phyloP scores from a whole-genome alignment of 495 filamentous ascomycete genomes.

The Penicillium macrosclerotiorum region DNA sequence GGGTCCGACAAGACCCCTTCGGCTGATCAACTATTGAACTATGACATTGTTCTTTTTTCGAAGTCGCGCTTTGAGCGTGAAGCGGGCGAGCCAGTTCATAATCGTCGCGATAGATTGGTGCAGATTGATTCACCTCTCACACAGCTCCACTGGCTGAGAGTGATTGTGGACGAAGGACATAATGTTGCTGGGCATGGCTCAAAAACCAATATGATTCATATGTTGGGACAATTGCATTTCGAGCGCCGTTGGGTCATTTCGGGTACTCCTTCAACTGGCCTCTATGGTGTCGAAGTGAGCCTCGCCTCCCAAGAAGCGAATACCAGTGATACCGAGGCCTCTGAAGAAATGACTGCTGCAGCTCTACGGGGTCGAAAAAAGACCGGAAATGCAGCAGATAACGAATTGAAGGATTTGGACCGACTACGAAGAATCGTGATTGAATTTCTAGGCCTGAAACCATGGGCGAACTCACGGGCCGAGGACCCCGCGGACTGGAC shows the following conservation, averaged over 20 bases:
- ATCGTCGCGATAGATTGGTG: conserved; percentile 30
- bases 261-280: conserved; percentile 80
- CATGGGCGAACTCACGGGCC: conserved; percentile 62
- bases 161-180: conserved; percentile 92
- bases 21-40: conserved; percentile 56
- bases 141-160: conserved; percentile 74
- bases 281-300: conserved; percentile 72
- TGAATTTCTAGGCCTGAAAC: conserved; percentile 70
- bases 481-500: conserved; percentile 64
- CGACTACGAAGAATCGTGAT: conserved; percentile 67
- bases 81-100: conserved; percentile 31
- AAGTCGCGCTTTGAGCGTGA: conserved; percentile 69
- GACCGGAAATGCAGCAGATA: conserved; percentile 36
- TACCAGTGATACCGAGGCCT: conserved; percentile 34
- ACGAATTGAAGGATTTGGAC: conserved; percentile 70
- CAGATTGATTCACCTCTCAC: conserved; percentile 59
- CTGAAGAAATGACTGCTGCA: conserved; percentile 27
- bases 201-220: conserved; percentile 62
- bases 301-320: conserved; percentile 49
- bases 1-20: conserved; percentile 56
- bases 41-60: conserved; percentile 80
- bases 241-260: conserved; percentile 86
- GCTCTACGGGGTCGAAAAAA: conserved; percentile 36
- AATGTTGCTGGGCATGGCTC: conserved; percentile 61
- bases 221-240: conserved; percentile 65